Evolutionary conservation across 139 green algal species (phyloP), one percentile per base, ranked within the genome.

Genomic region (Chlorella sp.): DNA sequence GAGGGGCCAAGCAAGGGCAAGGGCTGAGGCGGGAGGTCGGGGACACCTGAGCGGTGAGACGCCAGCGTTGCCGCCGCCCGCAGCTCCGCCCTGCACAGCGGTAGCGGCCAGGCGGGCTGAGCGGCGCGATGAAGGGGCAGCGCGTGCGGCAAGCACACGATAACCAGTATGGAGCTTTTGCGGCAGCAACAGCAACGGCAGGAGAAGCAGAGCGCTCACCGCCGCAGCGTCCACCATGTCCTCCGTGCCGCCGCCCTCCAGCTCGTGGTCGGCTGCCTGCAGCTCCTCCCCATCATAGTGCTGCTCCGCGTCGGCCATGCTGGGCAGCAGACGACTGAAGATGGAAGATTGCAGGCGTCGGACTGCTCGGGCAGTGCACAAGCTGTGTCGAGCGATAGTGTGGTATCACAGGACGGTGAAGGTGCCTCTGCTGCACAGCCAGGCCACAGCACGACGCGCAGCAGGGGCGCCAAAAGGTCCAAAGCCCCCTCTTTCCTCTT

Each of bases 211-310:
- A 37, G 42, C 7, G 39, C 79, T 36, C 42, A 85, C 79, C 79
- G 79, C 84, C 68, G 71, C 68, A 19, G 84, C 84, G 28, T 88
- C 84, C 28, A 81, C 68, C 84, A 88, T 88, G 34, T 88, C 84
- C 68, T 81, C 84, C 22, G 57, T 26, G 11, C 82, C 82, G 48
- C 11, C 83, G 68, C 68, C 84, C 84, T 88, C 82, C 57, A 75
- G 36, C 30, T 81, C 84, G 36, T 71, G 83, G 12, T 87, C 83
- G 9, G 36, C 81, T 9, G 16, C 83, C 53, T 87, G 83, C 7
- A 87, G 83, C 34, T 87, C 83, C 32, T 73, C 81, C 16, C 40
- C 79, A 15, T 73, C 81, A 57, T 86, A 86, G 14, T 73, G 48
- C 12, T n/a, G 71, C 83, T 87, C 36, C 32, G 66, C 30, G 64